Conservation (phyloP, 2,329 filamentous ascomycete genomes). For the Pyrenophora tritici-repentis region DNA sequence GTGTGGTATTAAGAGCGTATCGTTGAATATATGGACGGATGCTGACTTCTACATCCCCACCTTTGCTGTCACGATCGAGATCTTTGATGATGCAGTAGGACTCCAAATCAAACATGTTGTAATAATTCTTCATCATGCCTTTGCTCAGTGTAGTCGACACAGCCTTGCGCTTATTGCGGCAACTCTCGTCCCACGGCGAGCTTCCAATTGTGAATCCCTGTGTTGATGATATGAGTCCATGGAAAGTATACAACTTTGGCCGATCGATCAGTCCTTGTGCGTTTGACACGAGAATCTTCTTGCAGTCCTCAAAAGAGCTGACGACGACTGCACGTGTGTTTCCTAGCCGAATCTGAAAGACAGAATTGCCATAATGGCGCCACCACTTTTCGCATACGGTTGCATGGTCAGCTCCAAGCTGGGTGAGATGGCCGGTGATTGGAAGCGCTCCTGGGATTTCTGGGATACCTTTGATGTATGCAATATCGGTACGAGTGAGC, state of each 20-base stretch:
- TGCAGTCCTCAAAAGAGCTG: constrained; percentile 59
- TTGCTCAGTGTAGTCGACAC: constrained; percentile 55
- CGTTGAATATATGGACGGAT: constrained; percentile 59
- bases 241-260: constrained; percentile 60
- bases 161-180: constrained; percentile 59
- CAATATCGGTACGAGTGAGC: constrained; percentile 52
- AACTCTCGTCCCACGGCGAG: constrained; percentile 59
- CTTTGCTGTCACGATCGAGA: constrained; percentile 51
- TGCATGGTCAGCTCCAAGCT: constrained; percentile 60
- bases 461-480: constrained; percentile 55
- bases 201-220: constrained; percentile 63
- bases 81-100: constrained; percentile 58
- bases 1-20: constrained; percentile 59
- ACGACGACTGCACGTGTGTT: constrained; percentile 60
- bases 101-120: constrained; percentile 61
- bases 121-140: constrained; percentile 54
- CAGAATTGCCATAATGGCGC: constrained; percentile 53
- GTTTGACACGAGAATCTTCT: constrained; percentile 56
- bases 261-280: constrained; percentile 58
- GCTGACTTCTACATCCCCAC: constrained; percentile 51
- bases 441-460: constrained; percentile 59
- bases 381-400: constrained; percentile 58
- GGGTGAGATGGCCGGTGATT: constrained; percentile 57
- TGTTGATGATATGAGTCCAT: constrained; percentile 54
- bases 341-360: constrained; percentile 60